Evolutionary conservation across 2,329 filamentous ascomycete species (phyloP), one percentile per base, ranked within the genome.

Genomic region (Purpureocillium takamizusanense): DNA sequence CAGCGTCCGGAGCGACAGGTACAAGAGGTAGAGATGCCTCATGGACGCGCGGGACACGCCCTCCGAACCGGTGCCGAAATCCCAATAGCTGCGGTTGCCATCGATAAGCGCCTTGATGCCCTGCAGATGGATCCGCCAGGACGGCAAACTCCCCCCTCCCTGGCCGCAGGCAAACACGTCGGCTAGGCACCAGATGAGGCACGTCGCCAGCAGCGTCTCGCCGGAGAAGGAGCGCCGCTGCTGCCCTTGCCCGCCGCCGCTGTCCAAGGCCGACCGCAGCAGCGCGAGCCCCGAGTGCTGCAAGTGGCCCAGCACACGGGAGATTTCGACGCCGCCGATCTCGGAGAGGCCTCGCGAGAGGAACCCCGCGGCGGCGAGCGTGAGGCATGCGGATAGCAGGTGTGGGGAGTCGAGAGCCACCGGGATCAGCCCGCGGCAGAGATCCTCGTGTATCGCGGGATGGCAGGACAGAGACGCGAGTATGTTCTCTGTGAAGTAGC

Each of bases 131-230:
- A 54, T 46, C 0, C 43, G 43, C 53, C 52, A 55, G 1, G 48
- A 42, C 0, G 44, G 46, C 15, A 49, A n/a, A n/a, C n/a, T n/a
- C n/a, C n/a, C n/a, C 21, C 21, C 41, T 0, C 47, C 52, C 9
- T 49, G 51, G 2, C 44, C 39, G 0, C 45, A 50, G 0, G 51
- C 44, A 8, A 55, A 55, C 0, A 55, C 51, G 14, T 55, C 53
- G 1, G 52, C 47, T 1, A 55, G 37, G 14, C 53, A 55, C 53
- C 52, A 55, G 5, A 55, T 51, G 4, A 55, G 46, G 17, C 52
- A 55, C 0, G 53, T 55, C 1, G 49, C 51, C 4, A 55, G 39
- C 1, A 54, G 7, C 3, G 47, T 42, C 6, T 54, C 52, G n/a
- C 45, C 44, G n/a, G 21, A 10, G 21, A 10, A 6, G 6, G 5